phyloP scores from a whole-genome alignment of 768 basidiomycete genomes.

The Lanmaoa rubissima region DNA sequence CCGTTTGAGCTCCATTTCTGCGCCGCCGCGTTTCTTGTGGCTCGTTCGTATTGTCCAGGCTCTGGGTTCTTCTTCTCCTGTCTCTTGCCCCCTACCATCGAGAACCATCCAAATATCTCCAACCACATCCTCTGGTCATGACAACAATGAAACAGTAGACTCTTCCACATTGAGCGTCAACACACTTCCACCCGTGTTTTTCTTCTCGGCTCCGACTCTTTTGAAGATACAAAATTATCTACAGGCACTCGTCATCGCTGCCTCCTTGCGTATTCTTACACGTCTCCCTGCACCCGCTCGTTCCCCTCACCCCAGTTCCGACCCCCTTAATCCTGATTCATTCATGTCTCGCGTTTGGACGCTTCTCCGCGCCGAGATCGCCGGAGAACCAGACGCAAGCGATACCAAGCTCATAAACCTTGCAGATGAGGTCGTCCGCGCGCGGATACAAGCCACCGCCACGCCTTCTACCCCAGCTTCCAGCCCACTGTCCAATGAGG shows the following conservation, averaged over 20 bases:
- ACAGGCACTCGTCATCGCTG: constrained; percentile 67
- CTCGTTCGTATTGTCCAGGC: constrained; percentile 46
- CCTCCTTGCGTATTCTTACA: constrained; percentile 56
- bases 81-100: constrained; percentile 32
- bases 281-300: constrained; percentile 34
- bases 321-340: constrained; percentile 20
- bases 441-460: constrained; percentile 33
- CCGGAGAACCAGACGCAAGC: constrained; percentile 30
- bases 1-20: constrained; percentile 11
- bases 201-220: constrained; percentile 54
- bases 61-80: constrained; percentile 44
- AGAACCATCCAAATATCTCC: constrained; percentile 12
- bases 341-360: constrained; percentile 66
- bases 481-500: constrained; percentile 31
- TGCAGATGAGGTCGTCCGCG: constrained; percentile 69
- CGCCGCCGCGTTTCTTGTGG: constrained; percentile 37
- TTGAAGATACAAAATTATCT: constrained; percentile 65
- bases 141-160: neutral
- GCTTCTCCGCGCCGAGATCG: constrained; percentile 57
- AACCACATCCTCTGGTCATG: neutral
- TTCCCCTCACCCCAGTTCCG: constrained; percentile 9
- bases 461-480: neutral
- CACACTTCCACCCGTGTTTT: constrained; percentile 61
- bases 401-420: constrained; percentile 63
- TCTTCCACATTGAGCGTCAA: constrained; percentile 31